Evolutionary conservation across 2,329 filamentous ascomycete species (phyloP).

Genomic region (Ascochyta koolunga): DNA sequence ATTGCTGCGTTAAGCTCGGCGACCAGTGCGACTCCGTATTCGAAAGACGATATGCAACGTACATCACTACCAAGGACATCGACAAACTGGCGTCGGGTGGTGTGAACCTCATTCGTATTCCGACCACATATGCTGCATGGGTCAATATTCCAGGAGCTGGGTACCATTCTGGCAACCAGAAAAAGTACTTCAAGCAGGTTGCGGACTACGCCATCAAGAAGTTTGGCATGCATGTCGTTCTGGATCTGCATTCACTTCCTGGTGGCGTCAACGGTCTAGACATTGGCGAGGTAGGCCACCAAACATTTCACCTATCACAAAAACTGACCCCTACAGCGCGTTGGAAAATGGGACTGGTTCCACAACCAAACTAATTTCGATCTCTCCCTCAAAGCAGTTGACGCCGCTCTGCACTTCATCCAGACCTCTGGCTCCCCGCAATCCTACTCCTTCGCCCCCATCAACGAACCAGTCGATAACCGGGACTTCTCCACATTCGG

Average conservation of each 20-base stretch:
- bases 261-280: slow-evolving; percentile 41
- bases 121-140: slow-evolving; percentile 48
- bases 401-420: slow-evolving; percentile 43
- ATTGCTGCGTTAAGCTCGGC: slow-evolving; percentile 39
- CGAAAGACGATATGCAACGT: slow-evolving; percentile 39
- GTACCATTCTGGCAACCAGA: slow-evolving; percentile 44
- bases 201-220: slow-evolving; percentile 46
- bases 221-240: slow-evolving; percentile 46
- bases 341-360: slow-evolving; percentile 46
- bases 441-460: slow-evolving; percentile 44
- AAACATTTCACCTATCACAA: background rate
- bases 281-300: slow-evolving; percentile 15
- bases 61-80: slow-evolving; percentile 38
- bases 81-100: slow-evolving; percentile 41
- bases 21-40: slow-evolving; percentile 35
- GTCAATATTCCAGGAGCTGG: slow-evolving; percentile 42
- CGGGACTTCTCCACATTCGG: slow-evolving; percentile 40
- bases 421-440: slow-evolving; percentile 33
- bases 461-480: slow-evolving; percentile 49
- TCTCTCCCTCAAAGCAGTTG: slow-evolving; percentile 42
- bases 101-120: slow-evolving; percentile 45
- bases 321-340: background rate
- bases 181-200: slow-evolving; percentile 36
- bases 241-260: slow-evolving; percentile 43
- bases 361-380: slow-evolving; percentile 43